A percentile compares a stretch with the other conserved stretches of the same genome.
phyloP scores from a whole-genome alignment of 2,329 filamentous ascomycete genomes.

The Trichoderma guizhouense region DNA sequence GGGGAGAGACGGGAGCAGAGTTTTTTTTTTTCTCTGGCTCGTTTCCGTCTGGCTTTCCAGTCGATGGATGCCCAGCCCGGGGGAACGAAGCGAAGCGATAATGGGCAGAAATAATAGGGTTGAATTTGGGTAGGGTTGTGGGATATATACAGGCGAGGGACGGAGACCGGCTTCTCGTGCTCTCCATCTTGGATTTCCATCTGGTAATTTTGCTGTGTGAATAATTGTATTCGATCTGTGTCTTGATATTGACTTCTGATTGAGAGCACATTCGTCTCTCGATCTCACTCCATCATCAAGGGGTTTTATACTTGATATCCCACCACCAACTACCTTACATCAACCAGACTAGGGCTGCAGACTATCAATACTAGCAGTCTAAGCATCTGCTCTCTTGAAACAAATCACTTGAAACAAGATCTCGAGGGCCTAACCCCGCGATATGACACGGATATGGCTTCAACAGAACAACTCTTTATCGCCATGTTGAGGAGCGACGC shows the following conservation, averaged over 20 bases:
- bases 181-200: neutral
- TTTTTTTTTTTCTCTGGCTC: neutral
- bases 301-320: neutral
- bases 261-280: neutral
- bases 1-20: neutral
- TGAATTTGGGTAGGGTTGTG: neutral
- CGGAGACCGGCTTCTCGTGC: neutral
- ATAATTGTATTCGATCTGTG: neutral
- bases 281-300: neutral
- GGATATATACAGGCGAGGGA: conserved; percentile 14
- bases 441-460: conserved; percentile 54
- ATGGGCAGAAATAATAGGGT: neutral
- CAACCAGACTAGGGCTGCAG: neutral
- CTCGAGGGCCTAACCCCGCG: conserved; percentile 25
- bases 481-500: conserved; percentile 52
- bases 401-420: neutral
- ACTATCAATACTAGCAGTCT: neutral
- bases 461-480: conserved; percentile 49
- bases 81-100: neutral
- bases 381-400: neutral
- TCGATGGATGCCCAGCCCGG: neutral
- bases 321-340: neutral
- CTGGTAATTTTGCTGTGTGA: neutral
- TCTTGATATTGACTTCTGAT: neutral
- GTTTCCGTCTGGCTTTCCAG: neutral